phyloP scores from a whole-genome alignment of 2,329 filamentous ascomycete species.

The Colletotrichum salicis region DNA sequence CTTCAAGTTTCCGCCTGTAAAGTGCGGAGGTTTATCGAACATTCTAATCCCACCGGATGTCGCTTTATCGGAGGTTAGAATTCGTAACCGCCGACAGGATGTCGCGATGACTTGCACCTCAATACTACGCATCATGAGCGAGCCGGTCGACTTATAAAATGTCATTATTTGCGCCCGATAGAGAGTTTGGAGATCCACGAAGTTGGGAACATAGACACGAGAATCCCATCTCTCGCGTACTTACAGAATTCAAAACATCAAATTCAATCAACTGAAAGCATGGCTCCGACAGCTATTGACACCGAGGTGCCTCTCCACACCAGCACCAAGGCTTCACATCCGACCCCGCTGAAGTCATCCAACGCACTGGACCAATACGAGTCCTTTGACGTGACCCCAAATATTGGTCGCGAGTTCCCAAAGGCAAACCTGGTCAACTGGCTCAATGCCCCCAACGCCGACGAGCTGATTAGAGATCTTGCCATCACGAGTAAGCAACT shows the following conservation, averaged over 20 bases:
- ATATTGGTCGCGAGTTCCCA: constrained; percentile 66
- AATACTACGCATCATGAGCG: background rate
- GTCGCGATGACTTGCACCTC: background rate
- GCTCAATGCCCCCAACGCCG: constrained; percentile 63
- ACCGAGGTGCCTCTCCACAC: constrained; percentile 25
- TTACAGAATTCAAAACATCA: background rate
- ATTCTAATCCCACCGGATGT: constrained; percentile 7
- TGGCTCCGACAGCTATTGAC: constrained; percentile 36
- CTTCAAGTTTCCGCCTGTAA: background rate
- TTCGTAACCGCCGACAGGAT: constrained; percentile 6
- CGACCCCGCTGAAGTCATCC: constrained; percentile 45
- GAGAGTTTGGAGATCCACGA: no score
- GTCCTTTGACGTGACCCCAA: constrained; percentile 61
- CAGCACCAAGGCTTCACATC: constrained; percentile 18
- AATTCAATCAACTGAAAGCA: background rate
- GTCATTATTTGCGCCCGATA: background rate
- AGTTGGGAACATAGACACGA: no score
- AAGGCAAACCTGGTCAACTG: constrained; percentile 62
- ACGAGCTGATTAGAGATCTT: constrained; percentile 68
- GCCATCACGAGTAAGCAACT: constrained; percentile 64
- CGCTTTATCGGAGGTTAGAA: background rate
- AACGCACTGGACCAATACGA: constrained; percentile 55
- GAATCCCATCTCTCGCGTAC: no score
- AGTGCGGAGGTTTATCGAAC: background rate
- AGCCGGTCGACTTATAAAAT: constrained; percentile 16